Evolutionary conservation across 805 yeast species (phyloP).

Genomic region (Nadsonia fulvescens): DNA sequence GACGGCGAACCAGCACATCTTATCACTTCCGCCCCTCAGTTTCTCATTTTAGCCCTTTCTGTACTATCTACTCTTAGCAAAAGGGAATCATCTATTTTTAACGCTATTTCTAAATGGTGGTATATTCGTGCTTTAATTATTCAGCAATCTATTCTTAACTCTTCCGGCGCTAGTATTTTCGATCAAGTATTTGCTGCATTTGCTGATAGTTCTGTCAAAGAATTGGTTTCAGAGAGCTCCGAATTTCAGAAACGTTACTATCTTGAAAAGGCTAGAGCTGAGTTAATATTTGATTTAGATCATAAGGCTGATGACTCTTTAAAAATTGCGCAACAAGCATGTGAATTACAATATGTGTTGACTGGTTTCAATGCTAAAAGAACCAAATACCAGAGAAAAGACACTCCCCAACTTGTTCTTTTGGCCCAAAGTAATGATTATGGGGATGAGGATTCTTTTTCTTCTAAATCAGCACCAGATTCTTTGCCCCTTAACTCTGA

Average conservation of each 20-base stretch:
- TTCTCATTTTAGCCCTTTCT: conserved; percentile 25
- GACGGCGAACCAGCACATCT: conserved; percentile 62
- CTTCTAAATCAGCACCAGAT: conserved; percentile 12
- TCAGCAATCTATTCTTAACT: conserved; percentile 18
- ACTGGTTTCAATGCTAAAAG: conserved; percentile 83
- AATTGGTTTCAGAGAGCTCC: conserved; percentile 5
- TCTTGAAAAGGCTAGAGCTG: conserved; percentile 47
- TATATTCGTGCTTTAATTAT: conserved; percentile 18
- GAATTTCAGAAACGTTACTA: conserved; percentile 30
- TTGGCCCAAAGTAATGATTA: conserved; percentile 34
- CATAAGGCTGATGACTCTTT: conserved; percentile 12
- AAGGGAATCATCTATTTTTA: conserved; percentile 7
- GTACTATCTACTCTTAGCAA: conserved; percentile 25
- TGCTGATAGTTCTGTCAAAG: conserved; percentile 8
- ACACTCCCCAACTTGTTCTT: conserved; percentile 57
- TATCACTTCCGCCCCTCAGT: conserved; percentile 32
- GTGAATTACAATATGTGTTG: conserved; percentile 42
- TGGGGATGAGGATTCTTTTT: conserved; percentile 4
- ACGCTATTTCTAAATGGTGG: conserved; percentile 14
- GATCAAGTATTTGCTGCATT: conserved; percentile 10
- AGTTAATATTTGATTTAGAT: conserved; percentile 17
- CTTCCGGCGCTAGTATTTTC: conserved; percentile 13
- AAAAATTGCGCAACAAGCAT: conserved; percentile 24
- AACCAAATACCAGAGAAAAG: conserved; percentile 61
- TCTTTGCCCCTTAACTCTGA: conserved; percentile 52